phyloP scores from a whole-genome alignment of 179 eudicot genomes.

The Drosera spatulata region DNA sequence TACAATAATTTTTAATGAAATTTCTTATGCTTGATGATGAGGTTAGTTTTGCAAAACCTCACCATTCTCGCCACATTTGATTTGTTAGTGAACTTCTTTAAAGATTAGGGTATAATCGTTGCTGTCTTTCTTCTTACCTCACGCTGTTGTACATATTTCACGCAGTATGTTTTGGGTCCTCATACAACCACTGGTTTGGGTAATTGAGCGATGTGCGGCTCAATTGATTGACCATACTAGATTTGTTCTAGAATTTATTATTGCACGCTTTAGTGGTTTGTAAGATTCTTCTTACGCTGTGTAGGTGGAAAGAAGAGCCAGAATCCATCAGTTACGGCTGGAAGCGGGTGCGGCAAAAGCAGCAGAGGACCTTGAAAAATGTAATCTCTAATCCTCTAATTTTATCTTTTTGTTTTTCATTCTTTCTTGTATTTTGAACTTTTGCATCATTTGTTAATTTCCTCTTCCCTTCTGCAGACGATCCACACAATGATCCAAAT shows the following conservation, averaged over 20 bases:
- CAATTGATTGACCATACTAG: neutral
- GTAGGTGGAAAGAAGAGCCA: conserved; percentile 70
- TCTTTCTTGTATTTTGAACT: neutral
- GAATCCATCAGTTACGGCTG: conserved; percentile 64
- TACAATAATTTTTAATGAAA: too few species aligned
- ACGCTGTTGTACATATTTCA: too few species aligned
- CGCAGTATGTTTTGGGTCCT: too few species aligned
- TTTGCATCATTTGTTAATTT: neutral
- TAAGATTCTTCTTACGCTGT: conserved; percentile 3
- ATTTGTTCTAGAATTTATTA: neutral
- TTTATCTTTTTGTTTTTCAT: neutral
- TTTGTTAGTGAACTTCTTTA: too few species aligned
- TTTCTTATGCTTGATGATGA: too few species aligned
- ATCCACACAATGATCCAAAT: conserved; percentile 79
- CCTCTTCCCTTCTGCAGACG: conserved; percentile 42
- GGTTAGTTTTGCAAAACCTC: too few species aligned
- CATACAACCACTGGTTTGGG: too few species aligned
- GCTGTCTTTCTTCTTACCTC: too few species aligned
- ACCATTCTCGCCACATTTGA: too few species aligned
- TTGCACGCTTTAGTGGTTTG: neutral
- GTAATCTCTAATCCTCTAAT: conserved; percentile 17
- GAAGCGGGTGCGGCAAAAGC: conserved; percentile 94
- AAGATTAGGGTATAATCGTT: too few species aligned
- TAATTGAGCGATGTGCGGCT: too few species aligned
- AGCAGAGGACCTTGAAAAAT: conserved; percentile 90